Percentiles rank a stretch among this genome's conserved stretches.
These are phyloP conservation scores for Clavispora fructus DNA, from an alignment of 805 yeast genomes.

Conservation along the genomic window DNA sequence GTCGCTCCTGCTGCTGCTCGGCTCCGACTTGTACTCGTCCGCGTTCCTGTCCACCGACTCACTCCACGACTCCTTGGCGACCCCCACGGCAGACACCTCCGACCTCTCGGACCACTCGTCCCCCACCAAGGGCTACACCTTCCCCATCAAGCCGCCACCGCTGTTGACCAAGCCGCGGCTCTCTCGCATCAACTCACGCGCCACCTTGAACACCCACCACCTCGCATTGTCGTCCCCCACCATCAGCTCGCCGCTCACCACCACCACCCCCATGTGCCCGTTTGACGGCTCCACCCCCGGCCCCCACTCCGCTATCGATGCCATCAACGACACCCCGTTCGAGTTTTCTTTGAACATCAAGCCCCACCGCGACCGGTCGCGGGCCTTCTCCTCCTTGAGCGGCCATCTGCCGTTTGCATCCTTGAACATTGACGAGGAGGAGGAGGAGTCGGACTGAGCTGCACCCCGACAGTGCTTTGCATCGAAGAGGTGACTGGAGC, in stretches of 20 bases:
- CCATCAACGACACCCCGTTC: conserved; percentile 36
- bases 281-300: conserved; percentile 14
- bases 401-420: background rate
- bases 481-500: background rate
- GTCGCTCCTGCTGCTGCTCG: conserved; percentile 27
- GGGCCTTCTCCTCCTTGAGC: background rate
- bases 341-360: conserved; percentile 22
- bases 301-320: conserved; percentile 21
- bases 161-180: background rate
- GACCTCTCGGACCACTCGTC: background rate
- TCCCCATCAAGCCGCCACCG: background rate
- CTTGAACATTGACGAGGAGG: conserved; percentile 5
- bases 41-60: conserved; percentile 28
- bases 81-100: background rate
- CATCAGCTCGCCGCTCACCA: conserved; percentile 31
- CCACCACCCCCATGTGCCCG: conserved; percentile 25
- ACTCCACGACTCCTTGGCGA: conserved; percentile 18
- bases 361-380: background rate
- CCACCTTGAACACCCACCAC: background rate
- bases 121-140: background rate
- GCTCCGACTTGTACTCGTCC: conserved; percentile 19
- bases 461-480: background rate
- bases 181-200: conserved; percentile 3
- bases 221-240: conserved; percentile 24
- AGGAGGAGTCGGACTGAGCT: conserved; percentile 4